phyloP scores from a whole-genome alignment of 176 grass and related monocot species.

The Pontederia crassipes region DNA sequence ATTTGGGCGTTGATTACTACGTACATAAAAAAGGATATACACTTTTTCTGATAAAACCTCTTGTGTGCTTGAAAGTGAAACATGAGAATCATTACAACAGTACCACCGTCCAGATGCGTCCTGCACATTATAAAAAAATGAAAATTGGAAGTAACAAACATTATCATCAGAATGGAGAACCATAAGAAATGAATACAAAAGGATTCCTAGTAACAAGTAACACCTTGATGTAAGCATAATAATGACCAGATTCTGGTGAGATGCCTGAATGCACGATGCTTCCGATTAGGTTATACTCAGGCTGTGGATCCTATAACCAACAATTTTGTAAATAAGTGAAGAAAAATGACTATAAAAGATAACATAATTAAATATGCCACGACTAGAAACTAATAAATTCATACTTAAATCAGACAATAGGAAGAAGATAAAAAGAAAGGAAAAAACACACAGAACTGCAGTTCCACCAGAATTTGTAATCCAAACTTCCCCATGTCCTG shows the following conservation, averaged over 20 bases:
- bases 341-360: not conserved
- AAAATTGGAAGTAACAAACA: not conserved
- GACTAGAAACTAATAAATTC: too few relatives aligned
- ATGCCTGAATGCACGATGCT: slow-evolving; percentile 83
- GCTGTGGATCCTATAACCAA: slow-evolving; percentile 49
- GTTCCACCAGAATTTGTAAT: too few relatives aligned
- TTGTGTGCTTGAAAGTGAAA: slow-evolving; percentile 71
- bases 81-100: slow-evolving; percentile 93
- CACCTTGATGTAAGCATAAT: slow-evolving; percentile 99
- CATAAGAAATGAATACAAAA: slow-evolving; percentile 12
- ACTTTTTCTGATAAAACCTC: slow-evolving; percentile 96
- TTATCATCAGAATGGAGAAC: not conserved
- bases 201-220: not conserved
- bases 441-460: too few relatives aligned
- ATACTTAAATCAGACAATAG: too few relatives aligned
- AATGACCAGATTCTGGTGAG: slow-evolving; percentile 89
- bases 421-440: too few relatives aligned
- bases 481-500: too few relatives aligned
- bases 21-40: slow-evolving; percentile 97
- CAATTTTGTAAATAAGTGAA: not conserved
- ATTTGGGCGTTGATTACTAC: slow-evolving; percentile 54
- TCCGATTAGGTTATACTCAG: slow-evolving; percentile 80
- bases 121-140: slow-evolving; percentile 30
- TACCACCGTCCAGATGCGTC: slow-evolving; percentile 82
- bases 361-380: too few relatives aligned